Percentiles rank a stretch among this genome's conserved stretches.
These are phyloP conservation scores for Periconia digitata DNA, from an alignment of 2,329 filamentous ascomycete genomes.

Conservation along the genomic window DNA sequence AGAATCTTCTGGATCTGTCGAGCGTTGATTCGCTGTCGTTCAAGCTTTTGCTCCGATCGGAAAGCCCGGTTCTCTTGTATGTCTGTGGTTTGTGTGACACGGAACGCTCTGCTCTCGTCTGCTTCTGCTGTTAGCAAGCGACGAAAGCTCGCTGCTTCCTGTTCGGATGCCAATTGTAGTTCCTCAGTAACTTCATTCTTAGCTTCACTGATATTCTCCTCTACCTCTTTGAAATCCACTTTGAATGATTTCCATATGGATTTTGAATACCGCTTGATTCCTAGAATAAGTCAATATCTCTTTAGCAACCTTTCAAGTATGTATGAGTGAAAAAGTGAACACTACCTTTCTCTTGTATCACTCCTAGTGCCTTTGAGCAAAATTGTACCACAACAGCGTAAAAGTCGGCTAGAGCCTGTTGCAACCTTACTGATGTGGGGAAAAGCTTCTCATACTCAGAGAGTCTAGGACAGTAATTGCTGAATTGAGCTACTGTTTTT, in stretches of 20 bases:
- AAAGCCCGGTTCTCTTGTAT: slow-evolving; percentile 15
- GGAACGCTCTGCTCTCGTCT: slow-evolving; percentile 12
- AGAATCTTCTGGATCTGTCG: slow-evolving; percentile 16
- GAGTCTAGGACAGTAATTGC: slow-evolving; percentile 39
- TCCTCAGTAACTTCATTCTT: slow-evolving; percentile 19
- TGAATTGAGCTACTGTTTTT: slow-evolving; percentile 41
- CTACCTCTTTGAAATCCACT: slow-evolving; percentile 18
- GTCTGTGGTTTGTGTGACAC: slow-evolving; percentile 11
- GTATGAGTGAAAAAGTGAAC: not conserved
- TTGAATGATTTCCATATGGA: slow-evolving; percentile 17
- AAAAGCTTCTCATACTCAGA: slow-evolving; percentile 43
- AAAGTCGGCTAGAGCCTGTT: slow-evolving; percentile 31
- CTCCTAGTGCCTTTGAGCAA: slow-evolving; percentile 16
- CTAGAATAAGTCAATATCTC: slow-evolving; percentile 5
- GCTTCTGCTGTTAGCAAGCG: slow-evolving; percentile 12
- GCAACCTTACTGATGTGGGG: slow-evolving; percentile 36
- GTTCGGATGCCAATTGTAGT: slow-evolving; percentile 17
- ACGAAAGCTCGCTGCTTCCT: slow-evolving; percentile 13
- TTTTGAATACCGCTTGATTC: slow-evolving; percentile 14
- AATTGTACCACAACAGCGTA: slow-evolving; percentile 20
- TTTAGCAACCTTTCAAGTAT: slow-evolving; percentile 1
- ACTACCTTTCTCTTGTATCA: slow-evolving; percentile 19
- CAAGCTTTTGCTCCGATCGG: slow-evolving; percentile 16
- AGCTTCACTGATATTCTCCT: slow-evolving; percentile 16
- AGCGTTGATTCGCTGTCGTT: slow-evolving; percentile 6